phyloP scores from a whole-genome alignment of 495 filamentous ascomycete genomes.

The Geoglossum glabrum region DNA sequence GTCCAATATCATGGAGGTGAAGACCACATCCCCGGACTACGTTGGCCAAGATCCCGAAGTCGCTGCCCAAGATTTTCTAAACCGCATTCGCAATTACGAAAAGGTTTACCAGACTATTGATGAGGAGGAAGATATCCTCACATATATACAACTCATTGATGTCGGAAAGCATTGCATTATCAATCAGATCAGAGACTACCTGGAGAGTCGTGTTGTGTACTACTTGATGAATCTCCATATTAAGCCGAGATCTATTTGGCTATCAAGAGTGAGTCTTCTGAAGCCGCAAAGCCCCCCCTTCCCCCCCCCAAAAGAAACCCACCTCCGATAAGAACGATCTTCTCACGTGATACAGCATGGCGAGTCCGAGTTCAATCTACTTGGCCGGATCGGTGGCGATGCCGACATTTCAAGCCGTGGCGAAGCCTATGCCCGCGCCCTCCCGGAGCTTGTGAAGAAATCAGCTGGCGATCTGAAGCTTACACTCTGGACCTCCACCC shows the following conservation, averaged over 20 bases:
- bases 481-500: slow-evolving; percentile 92
- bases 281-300: background rate
- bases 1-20: slow-evolving; percentile 93
- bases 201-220: slow-evolving; percentile 89
- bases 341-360: slow-evolving; percentile 45
- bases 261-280: slow-evolving; percentile 54
- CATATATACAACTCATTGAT: slow-evolving; percentile 93
- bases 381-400: slow-evolving; percentile 80
- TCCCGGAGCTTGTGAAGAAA: slow-evolving; percentile 60
- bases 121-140: slow-evolving; percentile 61
- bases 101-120: slow-evolving; percentile 86
- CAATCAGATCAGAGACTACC: slow-evolving; percentile 89
- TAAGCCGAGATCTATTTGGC: slow-evolving; percentile 90
- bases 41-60: slow-evolving; percentile 78
- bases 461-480: slow-evolving; percentile 66
- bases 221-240: slow-evolving; percentile 98
- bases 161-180: slow-evolving; percentile 89
- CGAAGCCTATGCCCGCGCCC: slow-evolving; percentile 59
- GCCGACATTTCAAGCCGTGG: slow-evolving; percentile 71
- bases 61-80: slow-evolving; percentile 77
- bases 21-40: slow-evolving; percentile 91
- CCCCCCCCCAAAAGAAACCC: too few species aligned
- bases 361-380: slow-evolving; percentile 78
- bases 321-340: background rate
- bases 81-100: slow-evolving; percentile 91